A percentile compares a stretch with the other conserved stretches of the same genome.
Conservation (phyloP, 345 rosid species). For the Hypericum androsaemum region DNA sequence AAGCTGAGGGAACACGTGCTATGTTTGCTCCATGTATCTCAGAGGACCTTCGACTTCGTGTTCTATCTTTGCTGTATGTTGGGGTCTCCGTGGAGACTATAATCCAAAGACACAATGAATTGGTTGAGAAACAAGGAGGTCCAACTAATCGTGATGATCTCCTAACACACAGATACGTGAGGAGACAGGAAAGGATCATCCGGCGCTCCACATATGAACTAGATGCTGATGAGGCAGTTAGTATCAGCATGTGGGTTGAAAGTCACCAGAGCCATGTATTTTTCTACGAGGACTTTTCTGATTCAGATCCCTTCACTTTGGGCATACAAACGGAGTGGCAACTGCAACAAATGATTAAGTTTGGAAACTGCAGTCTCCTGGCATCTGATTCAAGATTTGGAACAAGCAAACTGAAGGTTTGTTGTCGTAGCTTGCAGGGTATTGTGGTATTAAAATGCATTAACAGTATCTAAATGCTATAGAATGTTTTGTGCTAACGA, state of each 20-base stretch:
- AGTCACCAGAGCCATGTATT: constrained; percentile 66
- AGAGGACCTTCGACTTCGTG: constrained; percentile 89
- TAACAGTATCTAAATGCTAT: constrained; percentile 7
- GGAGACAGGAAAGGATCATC: constrained; percentile 86
- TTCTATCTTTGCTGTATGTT: constrained; percentile 66
- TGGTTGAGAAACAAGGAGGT: constrained; percentile 89
- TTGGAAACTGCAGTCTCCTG: constrained; percentile 73
- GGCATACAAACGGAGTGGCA: constrained; percentile 99
- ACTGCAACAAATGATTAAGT: constrained; percentile 91
- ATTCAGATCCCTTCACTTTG: constrained; percentile 61
- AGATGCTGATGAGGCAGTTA: constrained; percentile 68
- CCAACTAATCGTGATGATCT: constrained; percentile 82
- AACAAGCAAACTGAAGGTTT: constrained; percentile 81
- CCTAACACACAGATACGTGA: constrained; percentile 80
- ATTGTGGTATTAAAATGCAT: not conserved
- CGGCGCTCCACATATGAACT: constrained; percentile 73
- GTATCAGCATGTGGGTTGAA: constrained; percentile 80
- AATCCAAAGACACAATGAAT: constrained; percentile 90
- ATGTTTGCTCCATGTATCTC: constrained; percentile 98
- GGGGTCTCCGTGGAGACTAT: constrained; percentile 95
- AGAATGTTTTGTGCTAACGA: constrained; percentile 17
- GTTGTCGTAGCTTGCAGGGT: constrained; percentile 16
- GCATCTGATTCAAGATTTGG: constrained; percentile 93
- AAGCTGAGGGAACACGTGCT: constrained; percentile 89
- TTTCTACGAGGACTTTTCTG: constrained; percentile 66